phyloP scores from a whole-genome alignment of 495 filamentous ascomycete genomes.

The Penicillium robsamsonii region DNA sequence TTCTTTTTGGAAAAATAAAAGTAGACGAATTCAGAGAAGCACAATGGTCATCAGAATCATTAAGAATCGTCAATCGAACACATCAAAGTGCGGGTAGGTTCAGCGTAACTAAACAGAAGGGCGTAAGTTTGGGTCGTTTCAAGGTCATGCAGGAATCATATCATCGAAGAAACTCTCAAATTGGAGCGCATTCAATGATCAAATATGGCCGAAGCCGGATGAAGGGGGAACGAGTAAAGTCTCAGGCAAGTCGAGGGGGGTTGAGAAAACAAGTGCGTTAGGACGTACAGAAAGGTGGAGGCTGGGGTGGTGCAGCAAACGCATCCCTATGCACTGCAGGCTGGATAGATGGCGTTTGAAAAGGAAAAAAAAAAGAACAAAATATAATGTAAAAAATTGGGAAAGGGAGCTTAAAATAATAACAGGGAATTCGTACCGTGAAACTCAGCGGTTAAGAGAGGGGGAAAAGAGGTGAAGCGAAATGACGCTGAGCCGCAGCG shows the following conservation, averaged over 20 bases:
- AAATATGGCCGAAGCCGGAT: slow-evolving; percentile 12
- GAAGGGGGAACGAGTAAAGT: slow-evolving; percentile 21
- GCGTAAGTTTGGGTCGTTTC: slow-evolving; percentile 15
- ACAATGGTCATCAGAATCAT: slow-evolving; percentile 53
- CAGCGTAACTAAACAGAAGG: slow-evolving; percentile 15
- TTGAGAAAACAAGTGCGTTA: slow-evolving; percentile 11
- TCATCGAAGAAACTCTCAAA: slow-evolving; percentile 8
- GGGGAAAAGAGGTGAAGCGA: slow-evolving; percentile 12
- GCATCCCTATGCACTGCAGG: slow-evolving; percentile 27
- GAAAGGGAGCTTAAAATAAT: slow-evolving; percentile 8
- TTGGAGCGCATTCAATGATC: slow-evolving; percentile 14
- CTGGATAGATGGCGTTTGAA: slow-evolving; percentile 26
- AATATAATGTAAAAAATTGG: slow-evolving; percentile 22
- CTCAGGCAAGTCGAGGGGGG: slow-evolving; percentile 17
- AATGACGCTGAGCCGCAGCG: slow-evolving; percentile 31
- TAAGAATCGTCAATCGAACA: slow-evolving; percentile 53
- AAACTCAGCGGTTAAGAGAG: slow-evolving; percentile 9
- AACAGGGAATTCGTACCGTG: slow-evolving; percentile 11
- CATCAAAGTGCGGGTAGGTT: slow-evolving; percentile 26
- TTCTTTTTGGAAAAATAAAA: slow-evolving; percentile 1
- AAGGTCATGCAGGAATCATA: slow-evolving; percentile 21
- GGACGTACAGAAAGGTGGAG: slow-evolving; percentile 32
- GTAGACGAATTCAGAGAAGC: slow-evolving; percentile 29
- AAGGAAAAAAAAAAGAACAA: slow-evolving; percentile 32
- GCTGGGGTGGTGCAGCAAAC: slow-evolving; percentile 33